Base-by-base conservation (phyloP, 768 basidiomycete genomes). In the Hericium erinaceus region DNA sequence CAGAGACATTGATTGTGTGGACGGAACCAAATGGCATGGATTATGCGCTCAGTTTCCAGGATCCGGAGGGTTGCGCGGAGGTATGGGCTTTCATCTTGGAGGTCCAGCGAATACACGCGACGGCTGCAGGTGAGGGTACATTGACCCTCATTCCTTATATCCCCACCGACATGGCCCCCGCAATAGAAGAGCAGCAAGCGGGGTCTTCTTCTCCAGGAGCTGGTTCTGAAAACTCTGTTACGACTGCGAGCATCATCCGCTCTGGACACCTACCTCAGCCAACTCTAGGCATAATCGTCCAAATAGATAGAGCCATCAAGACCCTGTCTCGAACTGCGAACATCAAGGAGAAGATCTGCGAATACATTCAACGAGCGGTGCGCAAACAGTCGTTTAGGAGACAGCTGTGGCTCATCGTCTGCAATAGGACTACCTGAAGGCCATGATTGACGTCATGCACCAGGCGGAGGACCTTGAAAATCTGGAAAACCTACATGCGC, bases 1-100 rank as follows among this genome's bases (percentile, higher is more conserved):
- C 72, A 95, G 95, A 98, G 67, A 99, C 97, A 12, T 80, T 99
- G 51, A 98, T 99, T 64, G 95, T 98, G 18, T 99, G 97, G 97
- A 98, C 95, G 3, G 95, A 98, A 69, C 89, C 92, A 1, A 87
- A 91, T 61, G 91, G 92, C 28, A 84, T 89, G 39, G 97, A 99
- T 71, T 95, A 97, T 68, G 95, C 95, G 2, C 77, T 99, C 55
- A 95, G 93, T 65, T 99, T 99, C 65, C 95, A 98, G 67, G 95
- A 98, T 64, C 82, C 91, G 0, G 91, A 93, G 60, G 97, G 95
- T 33, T 99, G 95, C 64, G 79, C 85, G 37, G 94, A 98, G 74
- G 91, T 98, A 52, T 99, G 97, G 95, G 89, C 88, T 65, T 99
- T 98, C 70, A 95, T 99, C 64, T 74, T 81, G 60, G 92, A 95